Conservation (phyloP, 805 yeast genomes). For the Candida cerambycidarum region DNA sequence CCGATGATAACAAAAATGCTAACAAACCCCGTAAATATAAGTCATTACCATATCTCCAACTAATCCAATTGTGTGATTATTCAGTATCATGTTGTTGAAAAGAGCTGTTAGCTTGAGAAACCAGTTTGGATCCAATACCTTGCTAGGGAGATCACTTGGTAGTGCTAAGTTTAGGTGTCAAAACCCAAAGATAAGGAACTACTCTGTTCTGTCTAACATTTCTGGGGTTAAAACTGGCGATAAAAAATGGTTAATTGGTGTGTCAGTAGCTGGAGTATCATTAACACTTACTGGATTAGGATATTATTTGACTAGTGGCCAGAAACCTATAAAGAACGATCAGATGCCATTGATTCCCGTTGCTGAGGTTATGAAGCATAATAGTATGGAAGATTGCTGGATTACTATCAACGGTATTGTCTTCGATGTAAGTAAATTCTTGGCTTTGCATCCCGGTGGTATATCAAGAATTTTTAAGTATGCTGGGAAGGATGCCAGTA, state of each 20-base stretch:
- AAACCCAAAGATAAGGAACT: too few species aligned
- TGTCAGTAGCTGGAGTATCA: neutral
- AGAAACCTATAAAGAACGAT: constrained; percentile 46
- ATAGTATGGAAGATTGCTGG: constrained; percentile 24
- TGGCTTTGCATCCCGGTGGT: constrained; percentile 55
- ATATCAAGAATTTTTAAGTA: constrained; percentile 37
- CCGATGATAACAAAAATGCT: constrained; percentile 24
- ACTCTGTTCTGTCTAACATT: too few species aligned
- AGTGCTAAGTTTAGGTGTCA: too few species aligned
- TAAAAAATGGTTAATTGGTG: neutral
- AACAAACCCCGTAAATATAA: neutral
- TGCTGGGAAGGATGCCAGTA: constrained; percentile 64
- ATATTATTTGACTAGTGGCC: neutral
- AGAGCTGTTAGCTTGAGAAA: too few species aligned
- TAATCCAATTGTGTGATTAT: neutral
- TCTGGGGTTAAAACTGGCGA: too few species aligned
- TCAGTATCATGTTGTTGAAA: too few species aligned
- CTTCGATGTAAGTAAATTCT: constrained; percentile 37
- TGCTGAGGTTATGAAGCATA: constrained; percentile 19
- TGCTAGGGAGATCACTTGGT: too few species aligned
- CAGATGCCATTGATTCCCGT: constrained; percentile 11
- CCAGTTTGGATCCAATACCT: too few species aligned
- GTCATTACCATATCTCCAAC: neutral
- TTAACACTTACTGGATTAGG: neutral
- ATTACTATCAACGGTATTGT: constrained; percentile 32